These are phyloP conservation scores for Exophiala alcalophila DNA, from an alignment of 2,329 filamentous ascomycete genomes.

Conservation along the genomic window DNA sequence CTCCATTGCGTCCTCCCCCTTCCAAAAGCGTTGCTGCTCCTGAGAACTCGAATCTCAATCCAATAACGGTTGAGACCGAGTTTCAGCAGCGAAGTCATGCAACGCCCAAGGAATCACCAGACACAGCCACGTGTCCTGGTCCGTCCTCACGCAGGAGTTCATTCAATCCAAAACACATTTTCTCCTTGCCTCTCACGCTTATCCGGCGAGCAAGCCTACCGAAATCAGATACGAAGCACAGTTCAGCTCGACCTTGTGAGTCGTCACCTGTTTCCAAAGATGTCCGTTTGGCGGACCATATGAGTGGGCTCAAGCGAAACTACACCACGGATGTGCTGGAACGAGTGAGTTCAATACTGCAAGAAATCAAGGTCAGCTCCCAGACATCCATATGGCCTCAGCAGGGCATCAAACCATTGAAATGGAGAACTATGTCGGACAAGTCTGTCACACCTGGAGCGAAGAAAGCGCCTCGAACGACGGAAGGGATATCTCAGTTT, in stretches of 20 bases:
- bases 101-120: neutral
- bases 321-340: conserved; percentile 23
- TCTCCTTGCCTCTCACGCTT: conserved; percentile 19
- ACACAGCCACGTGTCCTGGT: too few relatives aligned
- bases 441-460: conserved; percentile 2
- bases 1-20: conserved; percentile 18
- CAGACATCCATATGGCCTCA: conserved; percentile 5
- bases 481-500: conserved; percentile 11
- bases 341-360: conserved; percentile 22
- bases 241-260: neutral
- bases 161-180: conserved; percentile 17
- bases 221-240: conserved; percentile 3
- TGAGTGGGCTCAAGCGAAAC: conserved; percentile 20
- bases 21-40: neutral
- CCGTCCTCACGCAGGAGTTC: conserved; percentile 19
- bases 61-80: conserved; percentile 21
- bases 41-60: conserved; percentile 1
- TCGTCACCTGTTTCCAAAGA: neutral
- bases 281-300: conserved; percentile 19
- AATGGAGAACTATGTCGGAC: conserved; percentile 14
- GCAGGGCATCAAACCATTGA: conserved; percentile 11
- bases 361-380: conserved; percentile 14
- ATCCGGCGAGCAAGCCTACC: conserved; percentile 13
- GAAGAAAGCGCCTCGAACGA: conserved; percentile 3
- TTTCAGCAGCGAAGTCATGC: conserved; percentile 6